Evolutionary conservation across 2,329 filamentous ascomycete genomes (phyloP).

Genomic region (Colletotrichum shisoi): DNA sequence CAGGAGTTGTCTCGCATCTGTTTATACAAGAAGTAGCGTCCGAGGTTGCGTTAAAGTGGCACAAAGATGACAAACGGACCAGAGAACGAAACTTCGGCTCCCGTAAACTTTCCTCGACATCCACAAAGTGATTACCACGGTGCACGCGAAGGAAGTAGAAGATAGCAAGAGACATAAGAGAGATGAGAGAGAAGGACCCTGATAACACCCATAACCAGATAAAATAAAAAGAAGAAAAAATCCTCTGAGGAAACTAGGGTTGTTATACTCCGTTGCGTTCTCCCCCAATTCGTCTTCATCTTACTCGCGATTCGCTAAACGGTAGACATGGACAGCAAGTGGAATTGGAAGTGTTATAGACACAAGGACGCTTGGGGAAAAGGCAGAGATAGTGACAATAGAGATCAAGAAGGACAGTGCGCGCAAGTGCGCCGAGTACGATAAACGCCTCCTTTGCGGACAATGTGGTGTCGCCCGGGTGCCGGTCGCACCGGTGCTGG

Average conservation of each 20-base stretch:
- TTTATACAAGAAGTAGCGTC: background rate
- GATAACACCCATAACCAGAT: too few species aligned
- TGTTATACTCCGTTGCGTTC: background rate
- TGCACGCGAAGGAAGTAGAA: background rate
- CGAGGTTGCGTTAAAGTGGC: background rate
- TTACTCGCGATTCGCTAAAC: background rate
- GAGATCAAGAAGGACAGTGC: background rate
- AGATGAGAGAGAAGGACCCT: background rate
- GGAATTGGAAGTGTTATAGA: background rate
- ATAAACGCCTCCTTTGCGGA: constrained; percentile 1
- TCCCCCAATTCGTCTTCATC: background rate
- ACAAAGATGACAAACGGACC: background rate
- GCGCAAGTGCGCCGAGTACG: background rate
- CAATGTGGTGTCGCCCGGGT: background rate
- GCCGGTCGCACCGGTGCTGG: background rate
- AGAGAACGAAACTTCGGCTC: background rate
- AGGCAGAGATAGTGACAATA: background rate
- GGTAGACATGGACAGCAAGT: background rate
- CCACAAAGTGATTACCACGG: too few species aligned
- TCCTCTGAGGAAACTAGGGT: too few species aligned
- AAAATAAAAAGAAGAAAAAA: background rate
- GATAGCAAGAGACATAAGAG: background rate
- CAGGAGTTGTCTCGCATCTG: background rate
- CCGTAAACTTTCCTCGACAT: background rate
- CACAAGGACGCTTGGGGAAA: background rate